Conservation (phyloP, 192 early-diverging fungal genomes). For the Coemansia sp. region DNA sequence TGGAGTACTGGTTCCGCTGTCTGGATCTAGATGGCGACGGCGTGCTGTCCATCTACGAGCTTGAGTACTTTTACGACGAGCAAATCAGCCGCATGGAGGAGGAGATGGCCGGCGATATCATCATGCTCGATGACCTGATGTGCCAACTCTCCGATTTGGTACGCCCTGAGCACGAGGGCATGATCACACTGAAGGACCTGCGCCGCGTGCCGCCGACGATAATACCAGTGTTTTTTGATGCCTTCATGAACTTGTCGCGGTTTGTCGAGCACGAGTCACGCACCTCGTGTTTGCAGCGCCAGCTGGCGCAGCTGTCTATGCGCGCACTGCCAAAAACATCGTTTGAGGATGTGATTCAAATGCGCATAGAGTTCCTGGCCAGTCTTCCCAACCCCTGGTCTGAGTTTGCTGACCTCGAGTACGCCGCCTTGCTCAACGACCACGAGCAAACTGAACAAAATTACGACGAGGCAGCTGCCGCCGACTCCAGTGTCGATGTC, state of each 20-base stretch:
- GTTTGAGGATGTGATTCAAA: slow-evolving; percentile 45
- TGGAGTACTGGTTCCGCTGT: slow-evolving; percentile 91
- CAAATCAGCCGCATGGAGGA: slow-evolving; percentile 70
- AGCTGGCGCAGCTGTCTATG: slow-evolving; percentile 50
- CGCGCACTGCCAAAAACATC: slow-evolving; percentile 43
- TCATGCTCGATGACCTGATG: slow-evolving; percentile 52
- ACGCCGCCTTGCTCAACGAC: slow-evolving; percentile 50
- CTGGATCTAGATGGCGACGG: slow-evolving; percentile 93
- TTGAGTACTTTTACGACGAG: slow-evolving; percentile 84
- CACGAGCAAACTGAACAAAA: slow-evolving; percentile 28
- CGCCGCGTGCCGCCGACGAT: slow-evolving; percentile 26
- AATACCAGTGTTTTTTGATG: slow-evolving; percentile 53
- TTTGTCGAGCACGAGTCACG: slow-evolving; percentile 55
- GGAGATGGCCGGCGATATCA: slow-evolving; percentile 49
- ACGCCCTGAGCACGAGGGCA: slow-evolving; percentile 36
- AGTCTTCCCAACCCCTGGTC: slow-evolving; percentile 52
- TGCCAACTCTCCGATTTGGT: slow-evolving; percentile 56
- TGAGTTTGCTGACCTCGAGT: slow-evolving; percentile 56
- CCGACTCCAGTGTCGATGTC: neutral
- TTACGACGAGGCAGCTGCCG: neutral
- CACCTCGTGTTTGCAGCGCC: slow-evolving; percentile 50
- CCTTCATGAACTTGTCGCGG: slow-evolving; percentile 52
- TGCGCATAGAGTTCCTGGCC: slow-evolving; percentile 50
- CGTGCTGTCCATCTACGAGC: slow-evolving; percentile 77
- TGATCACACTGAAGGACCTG: slow-evolving; percentile 54